These are phyloP conservation scores for Xylariaceae sp. DNA, from an alignment of 2,329 filamentous ascomycete genomes.

Conservation along the genomic window DNA sequence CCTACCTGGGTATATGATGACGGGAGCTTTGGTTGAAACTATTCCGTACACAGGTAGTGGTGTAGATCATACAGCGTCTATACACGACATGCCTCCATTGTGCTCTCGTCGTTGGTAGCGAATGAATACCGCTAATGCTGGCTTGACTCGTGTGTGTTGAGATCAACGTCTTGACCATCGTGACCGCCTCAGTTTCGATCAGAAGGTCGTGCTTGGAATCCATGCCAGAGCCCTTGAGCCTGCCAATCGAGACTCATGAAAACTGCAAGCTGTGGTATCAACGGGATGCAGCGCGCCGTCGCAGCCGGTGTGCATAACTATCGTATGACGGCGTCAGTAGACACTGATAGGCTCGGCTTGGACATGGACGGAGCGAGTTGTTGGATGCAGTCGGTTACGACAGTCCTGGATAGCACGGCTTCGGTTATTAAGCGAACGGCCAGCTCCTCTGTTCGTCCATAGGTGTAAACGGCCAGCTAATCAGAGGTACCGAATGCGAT, in stretches of 20 bases:
- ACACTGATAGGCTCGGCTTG: not conserved
- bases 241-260: not conserved
- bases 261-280: conserved; percentile 5
- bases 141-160: not conserved
- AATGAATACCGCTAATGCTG: not conserved
- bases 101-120: not conserved
- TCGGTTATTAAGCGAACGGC: conserved; percentile 4
- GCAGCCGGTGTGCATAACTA: conserved; percentile 1
- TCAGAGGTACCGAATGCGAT: not conserved
- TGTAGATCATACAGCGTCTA: not conserved
- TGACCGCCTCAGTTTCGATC: not conserved
- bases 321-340: conserved; percentile 17
- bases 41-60: not conserved
- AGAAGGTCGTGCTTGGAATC: not conserved
- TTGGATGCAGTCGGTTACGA: not conserved
- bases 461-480: conserved; percentile 6
- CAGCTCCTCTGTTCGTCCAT: conserved; percentile 7
- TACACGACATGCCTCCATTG: not conserved
- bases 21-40: not conserved
- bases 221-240: not conserved
- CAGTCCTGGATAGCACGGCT: not conserved
- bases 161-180: not conserved
- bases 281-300: conserved; percentile 7
- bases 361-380: not conserved
- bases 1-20: not conserved